A percentile compares a stretch with the other conserved stretches of the same genome.
phyloP scores from a whole-genome alignment of 2,329 filamentous ascomycete genomes.

The Alternaria ethzedia region DNA sequence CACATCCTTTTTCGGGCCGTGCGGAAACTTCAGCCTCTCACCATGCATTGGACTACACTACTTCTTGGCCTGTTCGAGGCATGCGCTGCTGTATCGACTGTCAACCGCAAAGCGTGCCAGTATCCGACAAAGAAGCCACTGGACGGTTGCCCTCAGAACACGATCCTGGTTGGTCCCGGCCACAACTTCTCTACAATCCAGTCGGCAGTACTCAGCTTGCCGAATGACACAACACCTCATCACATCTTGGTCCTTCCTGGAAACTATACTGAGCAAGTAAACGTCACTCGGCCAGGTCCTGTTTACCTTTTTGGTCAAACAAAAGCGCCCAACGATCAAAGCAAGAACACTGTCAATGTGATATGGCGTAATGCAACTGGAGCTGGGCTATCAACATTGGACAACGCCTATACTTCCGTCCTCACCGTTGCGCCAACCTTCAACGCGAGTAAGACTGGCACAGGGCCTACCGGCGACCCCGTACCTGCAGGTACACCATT shows the following conservation, averaged over 20 bases:
- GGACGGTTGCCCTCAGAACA: constrained; percentile 47
- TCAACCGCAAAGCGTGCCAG: constrained; percentile 45
- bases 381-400: constrained; percentile 53
- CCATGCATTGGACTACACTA: constrained; percentile 19
- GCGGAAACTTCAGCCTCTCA: not conserved
- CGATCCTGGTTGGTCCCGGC: constrained; percentile 37
- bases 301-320: constrained; percentile 68
- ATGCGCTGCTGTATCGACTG: constrained; percentile 20
- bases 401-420: constrained; percentile 68
- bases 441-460: constrained; percentile 67
- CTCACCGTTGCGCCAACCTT: constrained; percentile 69
- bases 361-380: constrained; percentile 65
- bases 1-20: not conserved
- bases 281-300: constrained; percentile 67
- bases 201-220: constrained; percentile 56
- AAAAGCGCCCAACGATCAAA: constrained; percentile 55
- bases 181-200: constrained; percentile 51
- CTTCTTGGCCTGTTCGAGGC: constrained; percentile 18
- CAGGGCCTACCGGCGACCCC: constrained; percentile 66
- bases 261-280: constrained; percentile 68
- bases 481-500: constrained; percentile 68
- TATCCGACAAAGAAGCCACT: constrained; percentile 45
- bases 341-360: constrained; percentile 61
- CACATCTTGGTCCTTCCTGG: constrained; percentile 67
- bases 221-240: constrained; percentile 54